phyloP scores from a whole-genome alignment of 148 eudicot genomes.

The Talinum fruticosum region DNA sequence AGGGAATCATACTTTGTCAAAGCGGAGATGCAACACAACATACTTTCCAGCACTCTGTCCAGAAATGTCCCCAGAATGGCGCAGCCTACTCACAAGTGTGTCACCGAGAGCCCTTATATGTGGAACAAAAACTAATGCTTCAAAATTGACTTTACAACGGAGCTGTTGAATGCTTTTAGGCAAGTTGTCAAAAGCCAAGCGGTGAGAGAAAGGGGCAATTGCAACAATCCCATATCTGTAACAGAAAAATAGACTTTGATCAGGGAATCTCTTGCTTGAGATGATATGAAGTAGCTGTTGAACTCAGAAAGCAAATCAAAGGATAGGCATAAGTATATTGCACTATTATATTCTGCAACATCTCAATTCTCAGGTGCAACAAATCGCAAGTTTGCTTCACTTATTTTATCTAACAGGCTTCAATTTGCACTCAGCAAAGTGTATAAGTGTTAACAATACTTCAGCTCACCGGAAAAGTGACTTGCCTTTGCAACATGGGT shows the following conservation, averaged over 20 bases:
- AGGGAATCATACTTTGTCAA: constrained; percentile 67
- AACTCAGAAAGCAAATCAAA: neutral
- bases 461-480: constrained; percentile 8
- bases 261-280: neutral
- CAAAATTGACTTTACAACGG: constrained; percentile 91
- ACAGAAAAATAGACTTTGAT: constrained; percentile 17
- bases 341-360: no score
- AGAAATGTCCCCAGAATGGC: constrained; percentile 34
- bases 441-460: neutral
- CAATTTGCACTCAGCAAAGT: no score
- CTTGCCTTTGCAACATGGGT: constrained; percentile 77
- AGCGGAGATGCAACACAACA: constrained; percentile 92
- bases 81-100: constrained; percentile 63
- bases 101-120: constrained; percentile 75
- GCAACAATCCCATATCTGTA: constrained; percentile 92
- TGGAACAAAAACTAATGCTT: constrained; percentile 78
- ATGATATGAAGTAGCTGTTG: neutral
- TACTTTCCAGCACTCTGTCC: constrained; percentile 62
- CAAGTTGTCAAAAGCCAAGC: constrained; percentile 82
- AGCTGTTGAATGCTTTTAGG: constrained; percentile 73
- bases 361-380: no score
- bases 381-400: no score
- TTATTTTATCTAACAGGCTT: no score
- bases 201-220: constrained; percentile 93
- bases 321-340: neutral